Conservation (phyloP, 345 rosid genomes). For the Populus pruinosa region DNA sequence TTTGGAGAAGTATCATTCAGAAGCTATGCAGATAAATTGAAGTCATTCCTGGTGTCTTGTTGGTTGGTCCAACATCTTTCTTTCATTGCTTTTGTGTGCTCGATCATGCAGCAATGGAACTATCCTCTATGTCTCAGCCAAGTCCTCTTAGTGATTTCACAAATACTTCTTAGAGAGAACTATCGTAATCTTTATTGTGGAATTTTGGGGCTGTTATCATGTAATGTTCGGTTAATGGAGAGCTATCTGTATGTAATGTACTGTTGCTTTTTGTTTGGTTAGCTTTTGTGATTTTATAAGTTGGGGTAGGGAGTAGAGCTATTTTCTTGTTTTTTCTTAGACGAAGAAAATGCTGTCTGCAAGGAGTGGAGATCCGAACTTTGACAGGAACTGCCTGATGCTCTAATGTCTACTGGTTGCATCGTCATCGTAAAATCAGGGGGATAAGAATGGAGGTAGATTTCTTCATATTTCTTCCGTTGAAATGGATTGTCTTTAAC, state of each 20-base stretch:
- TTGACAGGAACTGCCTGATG: constrained; percentile 21
- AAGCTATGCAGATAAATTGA: constrained; percentile 73
- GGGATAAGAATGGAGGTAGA: constrained; percentile 38
- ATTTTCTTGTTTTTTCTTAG: constrained; percentile 18
- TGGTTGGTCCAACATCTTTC: not conserved
- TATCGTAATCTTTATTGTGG: constrained; percentile 34
- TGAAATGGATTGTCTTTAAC: not conserved
- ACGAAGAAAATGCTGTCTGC: constrained; percentile 23
- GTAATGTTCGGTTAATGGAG: constrained; percentile 39
- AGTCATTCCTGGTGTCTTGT: constrained; percentile 8
- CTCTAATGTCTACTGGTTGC: constrained; percentile 33
- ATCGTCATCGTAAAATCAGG: constrained; percentile 27
- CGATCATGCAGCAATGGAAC: constrained; percentile 1
- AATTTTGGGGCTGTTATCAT: constrained; percentile 34
- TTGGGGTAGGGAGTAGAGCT: constrained; percentile 22
- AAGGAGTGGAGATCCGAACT: constrained; percentile 23
- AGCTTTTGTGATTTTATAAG: constrained; percentile 18
- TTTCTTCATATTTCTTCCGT: constrained; percentile 17
- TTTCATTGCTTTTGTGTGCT: constrained; percentile 10
- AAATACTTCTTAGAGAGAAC: constrained; percentile 25
- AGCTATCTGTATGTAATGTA: constrained; percentile 29
- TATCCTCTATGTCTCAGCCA: constrained; percentile 32
- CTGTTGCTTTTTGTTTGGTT: constrained; percentile 26
- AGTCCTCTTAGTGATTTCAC: constrained; percentile 26
- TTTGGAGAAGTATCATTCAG: constrained; percentile 79